phyloP scores from a whole-genome alignment of 805 yeast genomes.

The Spathaspora hagerdaliae region DNA sequence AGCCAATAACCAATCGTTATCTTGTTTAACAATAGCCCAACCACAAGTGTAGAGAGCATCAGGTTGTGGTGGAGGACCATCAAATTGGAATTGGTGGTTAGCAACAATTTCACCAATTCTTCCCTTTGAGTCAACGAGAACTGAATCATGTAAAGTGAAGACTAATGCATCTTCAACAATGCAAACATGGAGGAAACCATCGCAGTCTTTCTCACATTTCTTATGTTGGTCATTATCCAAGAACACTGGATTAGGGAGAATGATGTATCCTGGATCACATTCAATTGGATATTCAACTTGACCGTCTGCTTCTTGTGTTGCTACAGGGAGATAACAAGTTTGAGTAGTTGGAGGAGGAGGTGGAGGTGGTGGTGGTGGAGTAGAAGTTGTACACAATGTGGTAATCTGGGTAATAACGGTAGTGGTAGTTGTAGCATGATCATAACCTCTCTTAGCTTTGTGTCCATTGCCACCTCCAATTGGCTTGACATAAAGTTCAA shows the following conservation, averaged over 20 bases:
- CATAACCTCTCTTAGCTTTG: background rate
- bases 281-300: background rate
- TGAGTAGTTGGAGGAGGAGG: background rate
- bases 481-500: background rate
- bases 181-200: background rate
- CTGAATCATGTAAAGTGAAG: conserved; percentile 47
- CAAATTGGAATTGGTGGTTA: conserved; percentile 8
- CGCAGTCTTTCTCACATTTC: background rate
- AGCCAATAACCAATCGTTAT: conserved; percentile 3
- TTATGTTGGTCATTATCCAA: no score
- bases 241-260: background rate
- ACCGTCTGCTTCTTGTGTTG: background rate
- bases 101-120: conserved; percentile 6
- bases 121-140: conserved; percentile 31
- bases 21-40: background rate
- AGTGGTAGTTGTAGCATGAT: background rate
- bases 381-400: background rate
- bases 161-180: conserved; percentile 11
- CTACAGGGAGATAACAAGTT: background rate
- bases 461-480: background rate
- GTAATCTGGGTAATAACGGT: no score
- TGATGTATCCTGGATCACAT: background rate
- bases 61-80: conserved; percentile 4
- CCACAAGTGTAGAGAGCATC: conserved; percentile 6
- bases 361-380: background rate